Evolutionary conservation across 106 monocot genomes (phyloP), one percentile per base, ranked within the genome.

Genomic region (Dendrobium nobile): DNA sequence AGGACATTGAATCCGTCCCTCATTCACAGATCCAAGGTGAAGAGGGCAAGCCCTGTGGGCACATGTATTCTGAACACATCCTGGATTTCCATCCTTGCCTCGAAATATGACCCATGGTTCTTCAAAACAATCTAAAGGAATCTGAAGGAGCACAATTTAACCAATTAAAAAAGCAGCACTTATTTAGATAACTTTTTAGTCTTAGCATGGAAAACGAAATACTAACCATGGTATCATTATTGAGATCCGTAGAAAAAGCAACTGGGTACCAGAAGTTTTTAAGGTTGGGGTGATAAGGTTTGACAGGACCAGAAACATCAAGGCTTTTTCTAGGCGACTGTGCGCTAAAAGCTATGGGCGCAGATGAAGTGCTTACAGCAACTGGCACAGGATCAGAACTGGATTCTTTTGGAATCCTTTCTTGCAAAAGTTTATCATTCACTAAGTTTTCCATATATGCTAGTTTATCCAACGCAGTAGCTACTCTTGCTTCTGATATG

Each of bases 11-110:
- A 96, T 96, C 4, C 91, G 85, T 33, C 96, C 96, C 81, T 96
- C 93, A 27, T 90, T 91, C 41, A 93, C 91, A 5, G 96, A 88
- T 54, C 96, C 96, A 73, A 96, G 93, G 76, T 96, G 86, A 84
- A 96, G 88, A 80, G 96, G 96, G 84, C 96, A 96, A 16, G 96
- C 96, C 86, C 96, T 88, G 80, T 96, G 96, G 42, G 96, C 96
- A 85, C 96, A 96, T 41, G 96, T 93, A 78, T 96, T 96, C 86
- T 88, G 91, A 78, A 96, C 91, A 74, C 96, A 96, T 11, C 96
- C 96, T 55, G 93, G 93, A 45, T 79, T 87, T 70, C 91, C 96
- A 87, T 93, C 87, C 75, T 91, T 91, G 31, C 96, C 96, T 41
- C 96, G 88, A 82, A 96, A 96, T 80, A 96, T 83, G 17, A 96